Percentiles rank a stretch among this genome's conserved stretches.
Conservation (phyloP, 2,329 filamentous ascomycete genomes). For the Fonsecaea erecta region DNA sequence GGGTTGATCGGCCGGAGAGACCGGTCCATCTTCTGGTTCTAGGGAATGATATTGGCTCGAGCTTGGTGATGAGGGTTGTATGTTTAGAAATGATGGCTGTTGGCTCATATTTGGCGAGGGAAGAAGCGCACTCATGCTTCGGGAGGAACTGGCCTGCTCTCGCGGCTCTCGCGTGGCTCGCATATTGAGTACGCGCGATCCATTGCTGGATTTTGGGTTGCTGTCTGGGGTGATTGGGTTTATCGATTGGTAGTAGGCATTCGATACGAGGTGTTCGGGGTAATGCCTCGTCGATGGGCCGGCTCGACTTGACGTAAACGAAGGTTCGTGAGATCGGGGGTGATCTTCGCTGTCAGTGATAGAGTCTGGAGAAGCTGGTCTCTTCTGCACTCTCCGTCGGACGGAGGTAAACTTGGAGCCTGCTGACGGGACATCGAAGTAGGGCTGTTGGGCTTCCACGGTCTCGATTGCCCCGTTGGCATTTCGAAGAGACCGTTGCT, state of each 20-base stretch:
- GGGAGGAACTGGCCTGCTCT: not conserved
- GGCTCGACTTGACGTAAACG: conserved; percentile 3
- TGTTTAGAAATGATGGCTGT: conserved; percentile 20
- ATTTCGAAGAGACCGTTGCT: conserved; percentile 31
- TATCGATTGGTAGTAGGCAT: conserved; percentile 31
- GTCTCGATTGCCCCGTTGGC: conserved; percentile 33
- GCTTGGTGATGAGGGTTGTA: conserved; percentile 19
- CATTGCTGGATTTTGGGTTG: conserved; percentile 16
- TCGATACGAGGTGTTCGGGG: conserved; percentile 10
- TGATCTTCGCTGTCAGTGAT: conserved; percentile 34
- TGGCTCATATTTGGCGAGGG: conserved; percentile 34
- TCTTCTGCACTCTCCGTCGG: conserved; percentile 20
- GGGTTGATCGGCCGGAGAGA: conserved; percentile 11
- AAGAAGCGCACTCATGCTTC: conserved; percentile 23
- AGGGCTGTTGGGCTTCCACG: conserved; percentile 27
- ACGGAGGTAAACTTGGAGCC: conserved; percentile 8
- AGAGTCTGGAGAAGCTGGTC: conserved; percentile 38
- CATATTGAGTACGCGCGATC: conserved; percentile 9
- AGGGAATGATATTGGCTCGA: conserved; percentile 11
- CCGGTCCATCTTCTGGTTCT: conserved; percentile 7
- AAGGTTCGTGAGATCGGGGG: not conserved
- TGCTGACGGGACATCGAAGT: conserved; percentile 11
- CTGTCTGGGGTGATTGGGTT: conserved; percentile 39
- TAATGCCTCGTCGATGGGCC: conserved; percentile 3
- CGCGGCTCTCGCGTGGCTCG: conserved; percentile 10